Conservation (phyloP, 2,329 filamentous ascomycete genomes). For the Xylariales sp. region DNA sequence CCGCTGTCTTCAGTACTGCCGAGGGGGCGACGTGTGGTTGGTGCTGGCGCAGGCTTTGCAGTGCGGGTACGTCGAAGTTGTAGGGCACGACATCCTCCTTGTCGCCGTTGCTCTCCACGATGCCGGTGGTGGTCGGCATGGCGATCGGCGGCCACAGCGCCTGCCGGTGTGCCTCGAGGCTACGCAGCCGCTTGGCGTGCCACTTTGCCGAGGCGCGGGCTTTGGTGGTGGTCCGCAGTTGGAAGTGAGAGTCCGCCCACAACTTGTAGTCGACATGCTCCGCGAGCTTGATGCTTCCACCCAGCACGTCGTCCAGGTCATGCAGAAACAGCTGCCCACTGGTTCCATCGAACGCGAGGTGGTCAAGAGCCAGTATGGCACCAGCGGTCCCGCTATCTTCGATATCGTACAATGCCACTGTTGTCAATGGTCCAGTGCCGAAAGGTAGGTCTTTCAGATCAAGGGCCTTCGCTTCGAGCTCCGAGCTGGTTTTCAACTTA, state of each 20-base stretch:
- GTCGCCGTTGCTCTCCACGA: slow-evolving; percentile 3
- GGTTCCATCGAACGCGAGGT: slow-evolving; percentile 3
- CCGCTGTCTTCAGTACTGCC: slow-evolving; percentile 10
- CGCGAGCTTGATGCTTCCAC: slow-evolving; percentile 2
- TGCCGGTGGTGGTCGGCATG: slow-evolving; percentile 4
- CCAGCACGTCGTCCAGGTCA: slow-evolving; percentile 2
- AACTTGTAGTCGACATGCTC: slow-evolving; percentile 13
- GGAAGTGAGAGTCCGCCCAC: slow-evolving; percentile 14
- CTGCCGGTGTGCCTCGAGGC: background rate
- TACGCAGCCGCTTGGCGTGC: slow-evolving; percentile 9
- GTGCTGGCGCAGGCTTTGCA: slow-evolving; percentile 8
- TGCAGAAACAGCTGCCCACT: background rate
- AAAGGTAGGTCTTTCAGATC: background rate
- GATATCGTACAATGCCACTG: slow-evolving; percentile 3
- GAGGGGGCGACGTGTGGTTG: slow-evolving; percentile 7
- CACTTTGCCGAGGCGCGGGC: slow-evolving; percentile 10
- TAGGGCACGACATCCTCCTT: slow-evolving; percentile 8
- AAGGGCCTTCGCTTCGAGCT: slow-evolving; percentile 1
- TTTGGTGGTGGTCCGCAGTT: slow-evolving; percentile 6
- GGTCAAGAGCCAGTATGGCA: slow-evolving; percentile 3
- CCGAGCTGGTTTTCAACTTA: background rate
- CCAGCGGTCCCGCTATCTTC: slow-evolving; percentile 3
- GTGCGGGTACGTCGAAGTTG: slow-evolving; percentile 9
- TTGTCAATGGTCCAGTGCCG: slow-evolving; percentile 1
- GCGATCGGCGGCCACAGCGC: slow-evolving; percentile 4